These are phyloP conservation scores for Stachybotrys chartarum DNA, from an alignment of 2,329 filamentous ascomycete species.

Conservation along the genomic window DNA sequence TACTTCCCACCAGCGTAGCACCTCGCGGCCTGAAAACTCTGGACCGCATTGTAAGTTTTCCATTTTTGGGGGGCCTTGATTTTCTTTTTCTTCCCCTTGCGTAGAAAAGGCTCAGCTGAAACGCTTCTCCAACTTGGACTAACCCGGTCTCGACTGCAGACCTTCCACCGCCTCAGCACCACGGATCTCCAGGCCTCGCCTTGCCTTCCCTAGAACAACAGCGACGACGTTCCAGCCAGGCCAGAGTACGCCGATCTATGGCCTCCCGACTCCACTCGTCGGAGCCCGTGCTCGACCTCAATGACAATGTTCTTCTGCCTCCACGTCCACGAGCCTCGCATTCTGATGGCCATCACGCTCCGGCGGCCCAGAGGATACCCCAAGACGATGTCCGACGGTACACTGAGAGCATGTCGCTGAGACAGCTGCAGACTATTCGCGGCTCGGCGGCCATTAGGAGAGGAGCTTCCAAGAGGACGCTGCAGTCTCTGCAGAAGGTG, in stretches of 20 bases:
- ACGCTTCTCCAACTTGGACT: no score
- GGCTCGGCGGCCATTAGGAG: conserved; percentile 35
- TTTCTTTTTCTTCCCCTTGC: no score
- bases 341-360: background rate
- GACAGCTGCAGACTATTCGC: conserved; percentile 38
- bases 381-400: background rate
- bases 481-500: conserved; percentile 40
- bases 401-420: conserved; percentile 3
- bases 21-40: no score
- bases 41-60: no score
- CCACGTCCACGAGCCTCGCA: conserved; percentile 6
- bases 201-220: conserved; percentile 12
- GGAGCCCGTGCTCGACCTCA: conserved; percentile 10
- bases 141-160: background rate
- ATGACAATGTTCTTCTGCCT: conserved; percentile 10
- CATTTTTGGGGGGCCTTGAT: no score
- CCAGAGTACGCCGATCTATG: conserved; percentile 17
- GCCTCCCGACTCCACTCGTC: conserved; percentile 12
- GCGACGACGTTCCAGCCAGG: conserved; percentile 16
- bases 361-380: background rate
- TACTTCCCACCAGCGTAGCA: no score
- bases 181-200: background rate
- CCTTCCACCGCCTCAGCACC: background rate
- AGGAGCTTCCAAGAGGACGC: conserved; percentile 39
- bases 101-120: no score